Base-by-base conservation (phyloP, 1,284 basidiomycete genomes). In the Naganishia sp. region DNA sequence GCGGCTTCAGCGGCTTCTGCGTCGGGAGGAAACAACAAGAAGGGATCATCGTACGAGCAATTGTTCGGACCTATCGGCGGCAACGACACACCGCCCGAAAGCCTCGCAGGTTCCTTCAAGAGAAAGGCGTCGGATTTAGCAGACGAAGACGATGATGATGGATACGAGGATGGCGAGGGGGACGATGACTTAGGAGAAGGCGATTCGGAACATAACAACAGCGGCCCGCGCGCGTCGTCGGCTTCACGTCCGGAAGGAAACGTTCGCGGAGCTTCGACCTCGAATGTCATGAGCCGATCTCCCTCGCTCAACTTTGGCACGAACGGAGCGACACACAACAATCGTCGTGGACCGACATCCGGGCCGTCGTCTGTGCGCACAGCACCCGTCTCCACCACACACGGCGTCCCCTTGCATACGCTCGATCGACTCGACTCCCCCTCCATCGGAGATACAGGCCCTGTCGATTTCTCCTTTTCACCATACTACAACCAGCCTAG, bases 1-100 rank as follows among this genome's bases (percentile, higher is more conserved):
- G 39, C 52, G 4, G 31, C 53, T 28, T n/a, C 63, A 15, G 31
- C 28, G 10, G n/a, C 42, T 4, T 47, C 28, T 9, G 21, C n/a
- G 23, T 35, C 49, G 25, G 51, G 42, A 23, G 45, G 39, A n/a
- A 50, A 57, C n/a, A 39, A 25, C 39, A 43, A 43, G 17, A 63
- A 60, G 47, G 60, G 54, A 25, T 45, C 64, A 45, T 51, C 47
- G 2, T 67, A 54, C 49, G 65, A 66, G 39, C 53, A 63, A 18
- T 46, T 68, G 11, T 53, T 63, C 32, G 67, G 62, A 41, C 46
- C 63, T 6, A 52, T 53, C 9, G 63, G 50, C 7, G 35, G 39
- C 25, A 42, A 39, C 23, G 63, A 54, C 5, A 42, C 63, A 11
- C 21, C 52, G 43, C 25, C 25, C 31, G 60, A 15, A 17, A 46